phyloP scores from a whole-genome alignment of 2,329 filamentous ascomycete genomes.

The Fusarium tjaetaba region DNA sequence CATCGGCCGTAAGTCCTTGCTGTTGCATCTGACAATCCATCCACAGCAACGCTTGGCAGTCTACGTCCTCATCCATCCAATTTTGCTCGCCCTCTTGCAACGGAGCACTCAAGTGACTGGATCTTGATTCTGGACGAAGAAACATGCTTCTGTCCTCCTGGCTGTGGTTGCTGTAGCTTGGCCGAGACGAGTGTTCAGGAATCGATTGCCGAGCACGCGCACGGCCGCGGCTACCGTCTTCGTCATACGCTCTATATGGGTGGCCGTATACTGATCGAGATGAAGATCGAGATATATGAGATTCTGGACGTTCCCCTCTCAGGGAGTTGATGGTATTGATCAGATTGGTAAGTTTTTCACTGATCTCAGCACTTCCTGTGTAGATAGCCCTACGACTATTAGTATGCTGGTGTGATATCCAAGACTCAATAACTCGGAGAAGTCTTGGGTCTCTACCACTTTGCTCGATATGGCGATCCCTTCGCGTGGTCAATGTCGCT shows the following conservation, averaged over 20 bases:
- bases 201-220: background rate
- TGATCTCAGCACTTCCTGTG: constrained; percentile 22
- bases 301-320: background rate
- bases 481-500: constrained; percentile 54
- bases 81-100: background rate
- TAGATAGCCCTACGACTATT: constrained; percentile 12
- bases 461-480: constrained; percentile 28
- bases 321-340: background rate
- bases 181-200: background rate
- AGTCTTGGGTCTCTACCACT: constrained; percentile 47
- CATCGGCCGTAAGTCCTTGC: constrained; percentile 10
- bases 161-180: background rate
- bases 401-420: constrained; percentile 50
- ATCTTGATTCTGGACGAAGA: background rate
- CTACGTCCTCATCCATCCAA: constrained; percentile 1
- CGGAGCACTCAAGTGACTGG: background rate
- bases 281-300: background rate
- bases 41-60: constrained; percentile 26
- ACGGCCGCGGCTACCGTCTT: background rate
- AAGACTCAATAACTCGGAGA: constrained; percentile 54
- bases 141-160: background rate
- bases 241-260: background rate
- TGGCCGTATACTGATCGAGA: background rate
- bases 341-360: constrained; percentile 10
- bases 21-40: constrained; percentile 16